These are phyloP conservation scores for Scheffersomyces parashehatae DNA, from an alignment of 1,139 yeast species.

Conservation along the genomic window DNA sequence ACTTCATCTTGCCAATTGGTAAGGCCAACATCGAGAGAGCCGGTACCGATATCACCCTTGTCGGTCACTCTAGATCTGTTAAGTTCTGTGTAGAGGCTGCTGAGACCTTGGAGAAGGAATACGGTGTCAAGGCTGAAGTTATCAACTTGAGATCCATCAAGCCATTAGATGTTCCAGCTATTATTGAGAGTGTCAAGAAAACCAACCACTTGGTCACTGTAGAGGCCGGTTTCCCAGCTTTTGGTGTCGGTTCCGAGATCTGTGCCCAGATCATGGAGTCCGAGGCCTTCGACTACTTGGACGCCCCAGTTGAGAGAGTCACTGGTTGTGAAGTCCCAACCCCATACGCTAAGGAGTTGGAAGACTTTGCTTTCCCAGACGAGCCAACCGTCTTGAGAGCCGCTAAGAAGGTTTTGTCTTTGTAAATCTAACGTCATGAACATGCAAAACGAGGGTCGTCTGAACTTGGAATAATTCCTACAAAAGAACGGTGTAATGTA, in stretches of 20 bases:
- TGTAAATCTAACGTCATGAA: conserved; percentile 23
- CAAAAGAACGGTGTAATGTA: no score
- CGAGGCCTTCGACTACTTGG: conserved; percentile 97
- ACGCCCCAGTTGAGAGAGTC: conserved; percentile 98
- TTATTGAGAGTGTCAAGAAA: conserved; percentile 88
- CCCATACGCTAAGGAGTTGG: conserved; percentile 95
- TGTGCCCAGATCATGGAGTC: conserved; percentile 98
- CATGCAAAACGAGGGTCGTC: not conserved
- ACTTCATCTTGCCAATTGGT: conserved; percentile 90
- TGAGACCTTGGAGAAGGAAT: conserved; percentile 74
- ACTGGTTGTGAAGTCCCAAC: conserved; percentile 99
- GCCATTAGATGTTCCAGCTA: conserved; percentile 90
- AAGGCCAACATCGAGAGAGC: conserved; percentile 92
- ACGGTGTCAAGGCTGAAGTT: conserved; percentile 91
- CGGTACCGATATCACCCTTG: conserved; percentile 88
- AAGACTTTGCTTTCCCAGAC: conserved; percentile 99
- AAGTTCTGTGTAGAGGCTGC: conserved; percentile 88
- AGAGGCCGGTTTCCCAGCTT: conserved; percentile 97
- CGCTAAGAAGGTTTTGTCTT: conserved; percentile 83
- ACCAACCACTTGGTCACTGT: conserved; percentile 95
- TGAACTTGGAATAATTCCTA: no score
- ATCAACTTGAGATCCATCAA: conserved; percentile 94
- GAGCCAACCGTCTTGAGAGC: conserved; percentile 89
- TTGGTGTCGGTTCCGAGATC: conserved; percentile 98
- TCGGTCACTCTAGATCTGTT: conserved; percentile 91